Evolutionary conservation across 495 filamentous ascomycete genomes (phyloP).

Genomic region (Aspergillus ostianus): DNA sequence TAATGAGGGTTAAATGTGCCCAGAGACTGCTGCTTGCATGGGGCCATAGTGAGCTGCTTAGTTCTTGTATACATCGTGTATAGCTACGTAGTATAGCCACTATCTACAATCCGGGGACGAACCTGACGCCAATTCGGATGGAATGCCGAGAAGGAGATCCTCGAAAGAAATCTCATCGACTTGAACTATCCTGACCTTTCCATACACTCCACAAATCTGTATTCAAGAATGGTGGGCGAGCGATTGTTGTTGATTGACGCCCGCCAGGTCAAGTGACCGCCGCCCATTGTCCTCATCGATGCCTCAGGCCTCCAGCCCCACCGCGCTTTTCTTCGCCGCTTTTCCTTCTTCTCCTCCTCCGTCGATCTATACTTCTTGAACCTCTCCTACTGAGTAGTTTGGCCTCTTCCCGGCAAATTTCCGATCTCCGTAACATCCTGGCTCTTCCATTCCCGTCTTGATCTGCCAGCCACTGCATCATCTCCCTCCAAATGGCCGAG

Average conservation of each 20-base stretch:
- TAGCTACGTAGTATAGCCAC: too few relatives aligned
- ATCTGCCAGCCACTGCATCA: background rate
- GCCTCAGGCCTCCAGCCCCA: background rate
- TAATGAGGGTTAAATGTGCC: too few relatives aligned
- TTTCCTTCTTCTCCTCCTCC: background rate
- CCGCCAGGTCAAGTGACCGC: background rate
- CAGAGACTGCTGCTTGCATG: too few relatives aligned
- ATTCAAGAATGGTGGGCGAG: background rate
- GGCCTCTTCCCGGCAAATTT: too few relatives aligned
- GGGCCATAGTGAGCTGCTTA: too few relatives aligned
- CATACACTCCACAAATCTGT: too few relatives aligned
- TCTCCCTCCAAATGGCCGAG: slow-evolving; percentile 28
- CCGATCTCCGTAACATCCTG: too few relatives aligned
- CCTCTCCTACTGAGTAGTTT: too few relatives aligned
- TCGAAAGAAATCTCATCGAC: too few relatives aligned
- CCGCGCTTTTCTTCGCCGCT: background rate
- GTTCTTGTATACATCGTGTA: too few relatives aligned
- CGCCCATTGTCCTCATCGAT: background rate
- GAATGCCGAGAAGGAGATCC: background rate
- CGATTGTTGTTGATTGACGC: background rate
- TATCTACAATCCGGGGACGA: too few relatives aligned
- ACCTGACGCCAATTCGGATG: background rate
- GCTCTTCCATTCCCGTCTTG: background rate
- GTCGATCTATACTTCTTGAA: background rate
- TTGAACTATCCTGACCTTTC: too few relatives aligned